Evolutionary conservation across 2,329 filamentous ascomycete genomes (phyloP).

Genomic region (Blastomyces parvus): DNA sequence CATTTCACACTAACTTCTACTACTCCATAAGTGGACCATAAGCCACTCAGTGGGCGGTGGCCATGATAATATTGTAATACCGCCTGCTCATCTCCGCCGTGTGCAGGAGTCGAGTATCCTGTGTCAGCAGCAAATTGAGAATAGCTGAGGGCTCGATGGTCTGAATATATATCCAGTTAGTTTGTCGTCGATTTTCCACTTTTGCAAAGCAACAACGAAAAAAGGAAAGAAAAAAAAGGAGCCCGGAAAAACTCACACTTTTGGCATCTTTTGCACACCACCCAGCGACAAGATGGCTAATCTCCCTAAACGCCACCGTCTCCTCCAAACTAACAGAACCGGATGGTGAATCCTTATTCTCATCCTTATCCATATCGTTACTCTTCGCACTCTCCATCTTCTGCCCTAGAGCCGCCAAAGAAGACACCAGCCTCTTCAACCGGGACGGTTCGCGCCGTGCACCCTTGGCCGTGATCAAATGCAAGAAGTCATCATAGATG

Average conservation of each 20-base stretch:
- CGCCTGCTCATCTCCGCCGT: slow-evolving; percentile 59
- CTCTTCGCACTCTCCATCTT: slow-evolving; percentile 25
- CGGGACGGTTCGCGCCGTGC: slow-evolving; percentile 35
- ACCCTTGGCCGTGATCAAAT: slow-evolving; percentile 36
- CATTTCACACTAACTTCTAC: background rate
- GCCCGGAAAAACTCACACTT: slow-evolving; percentile 40
- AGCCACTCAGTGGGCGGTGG: slow-evolving; percentile 20
- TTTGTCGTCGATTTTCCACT: background rate
- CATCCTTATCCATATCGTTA: background rate
- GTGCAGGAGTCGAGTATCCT: slow-evolving; percentile 62
- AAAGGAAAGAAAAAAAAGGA: background rate
- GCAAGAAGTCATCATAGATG: slow-evolving; percentile 60
- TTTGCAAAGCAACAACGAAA: background rate
- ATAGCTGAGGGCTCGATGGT: slow-evolving; percentile 30
- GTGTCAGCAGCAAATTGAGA: slow-evolving; percentile 48
- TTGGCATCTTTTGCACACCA: slow-evolving; percentile 53
- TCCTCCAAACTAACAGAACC: slow-evolving; percentile 44
- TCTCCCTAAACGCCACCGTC: slow-evolving; percentile 69
- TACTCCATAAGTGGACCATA: background rate
- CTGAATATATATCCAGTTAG: slow-evolving; percentile 14
- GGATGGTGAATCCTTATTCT: background rate
- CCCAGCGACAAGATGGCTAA: slow-evolving; percentile 63
- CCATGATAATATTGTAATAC: slow-evolving; percentile 59
- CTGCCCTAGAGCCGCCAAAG: slow-evolving; percentile 36
- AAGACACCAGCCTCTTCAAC: slow-evolving; percentile 39